Conservation (phyloP, 2,329 filamentous ascomycete species). For the Venturia nashicola region DNA sequence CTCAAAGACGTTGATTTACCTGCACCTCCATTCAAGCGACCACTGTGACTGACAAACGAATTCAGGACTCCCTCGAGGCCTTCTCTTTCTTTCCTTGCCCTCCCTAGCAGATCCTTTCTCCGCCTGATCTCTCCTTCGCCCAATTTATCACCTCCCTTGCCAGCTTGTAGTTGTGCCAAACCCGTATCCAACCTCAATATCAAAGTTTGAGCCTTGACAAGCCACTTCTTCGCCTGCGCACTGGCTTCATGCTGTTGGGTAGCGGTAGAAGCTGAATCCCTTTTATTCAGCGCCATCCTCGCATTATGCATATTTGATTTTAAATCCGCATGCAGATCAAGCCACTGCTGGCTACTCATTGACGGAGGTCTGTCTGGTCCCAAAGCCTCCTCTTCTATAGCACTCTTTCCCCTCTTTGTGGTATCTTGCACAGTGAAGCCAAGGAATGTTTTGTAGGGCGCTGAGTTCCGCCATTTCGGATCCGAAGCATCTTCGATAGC, state of each 20-base stretch:
- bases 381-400: slow-evolving; percentile 12
- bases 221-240: slow-evolving; percentile 60
- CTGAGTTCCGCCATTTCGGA: slow-evolving; percentile 61
- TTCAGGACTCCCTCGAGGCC: slow-evolving; percentile 58
- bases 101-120: slow-evolving; percentile 55
- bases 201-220: slow-evolving; percentile 56
- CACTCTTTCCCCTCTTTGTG: slow-evolving; percentile 1
- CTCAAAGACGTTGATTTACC: neutral
- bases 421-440: slow-evolving; percentile 35
- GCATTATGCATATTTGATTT: slow-evolving; percentile 60
- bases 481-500: slow-evolving; percentile 64
- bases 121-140: slow-evolving; percentile 66
- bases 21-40: neutral
- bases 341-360: slow-evolving; percentile 56
- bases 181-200: slow-evolving; percentile 55
- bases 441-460: slow-evolving; percentile 61
- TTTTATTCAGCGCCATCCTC: slow-evolving; percentile 49
- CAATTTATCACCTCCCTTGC: slow-evolving; percentile 35
- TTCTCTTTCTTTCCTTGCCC: slow-evolving; percentile 61
- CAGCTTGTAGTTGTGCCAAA: slow-evolving; percentile 29
- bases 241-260: slow-evolving; percentile 55
- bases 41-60: slow-evolving; percentile 9
- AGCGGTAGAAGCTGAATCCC: slow-evolving; percentile 50
- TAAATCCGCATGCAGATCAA: slow-evolving; percentile 63
- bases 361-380: slow-evolving; percentile 22